phyloP scores from a whole-genome alignment of 371 early-diverging fungal genomes.

The Mortierella sp. region DNA sequence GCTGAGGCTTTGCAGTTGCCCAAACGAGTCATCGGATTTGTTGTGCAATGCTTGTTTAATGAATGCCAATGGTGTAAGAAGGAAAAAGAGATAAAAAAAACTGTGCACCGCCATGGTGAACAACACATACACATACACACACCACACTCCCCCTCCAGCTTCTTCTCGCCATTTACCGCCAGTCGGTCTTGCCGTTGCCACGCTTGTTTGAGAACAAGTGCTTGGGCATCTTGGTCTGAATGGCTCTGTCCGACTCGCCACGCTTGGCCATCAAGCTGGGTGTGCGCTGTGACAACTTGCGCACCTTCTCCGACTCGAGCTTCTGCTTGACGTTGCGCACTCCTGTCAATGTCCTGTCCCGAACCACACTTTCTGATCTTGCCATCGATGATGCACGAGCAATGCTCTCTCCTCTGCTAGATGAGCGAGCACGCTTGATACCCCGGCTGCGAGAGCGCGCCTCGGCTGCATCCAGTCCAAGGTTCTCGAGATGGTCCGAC shows the following conservation, averaged over 20 bases:
- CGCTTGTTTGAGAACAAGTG: constrained; percentile 97
- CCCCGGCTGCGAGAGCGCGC: constrained; percentile 66
- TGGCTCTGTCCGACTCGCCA: constrained; percentile 94
- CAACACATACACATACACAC: neutral
- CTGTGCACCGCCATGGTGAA: too few relatives aligned
- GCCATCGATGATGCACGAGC: constrained; percentile 59
- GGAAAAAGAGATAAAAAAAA: too few relatives aligned
- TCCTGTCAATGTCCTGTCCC: constrained; percentile 81
- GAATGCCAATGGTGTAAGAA: too few relatives aligned
- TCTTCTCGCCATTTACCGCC: constrained; percentile 80
- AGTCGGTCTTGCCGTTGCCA: constrained; percentile 82
- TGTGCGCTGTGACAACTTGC: constrained; percentile 74
- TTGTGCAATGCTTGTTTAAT: too few relatives aligned
- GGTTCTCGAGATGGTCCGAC: constrained; percentile 58
- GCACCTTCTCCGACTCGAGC: constrained; percentile 79
- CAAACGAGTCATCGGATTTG: too few relatives aligned
- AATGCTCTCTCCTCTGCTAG: constrained; percentile 70
- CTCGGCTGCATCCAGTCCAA: constrained; percentile 63
- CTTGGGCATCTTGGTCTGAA: constrained; percentile 94
- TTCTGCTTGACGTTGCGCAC: constrained; percentile 80
- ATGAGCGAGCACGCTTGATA: constrained; percentile 80
- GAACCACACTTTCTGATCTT: constrained; percentile 51
- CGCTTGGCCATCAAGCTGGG: constrained; percentile 83
- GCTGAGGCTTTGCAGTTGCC: too few relatives aligned
- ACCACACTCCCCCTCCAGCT: neutral